Conservation (phyloP, 2,329 filamentous ascomycete genomes). For the Scytalidium sp. region DNA sequence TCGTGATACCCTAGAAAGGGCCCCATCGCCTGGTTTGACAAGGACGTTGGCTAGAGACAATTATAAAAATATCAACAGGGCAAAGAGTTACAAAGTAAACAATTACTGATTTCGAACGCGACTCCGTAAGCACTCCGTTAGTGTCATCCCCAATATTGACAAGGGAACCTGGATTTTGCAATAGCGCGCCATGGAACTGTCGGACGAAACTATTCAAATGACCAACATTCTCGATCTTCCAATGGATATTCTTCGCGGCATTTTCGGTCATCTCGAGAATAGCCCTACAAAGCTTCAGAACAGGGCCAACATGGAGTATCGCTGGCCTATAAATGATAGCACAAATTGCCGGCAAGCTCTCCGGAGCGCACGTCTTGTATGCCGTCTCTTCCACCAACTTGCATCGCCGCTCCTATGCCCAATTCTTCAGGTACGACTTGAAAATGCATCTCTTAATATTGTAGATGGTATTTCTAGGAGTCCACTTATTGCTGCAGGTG, state of each 20-base stretch:
- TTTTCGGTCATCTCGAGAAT: neutral
- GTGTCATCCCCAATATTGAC: neutral
- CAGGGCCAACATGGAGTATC: neutral
- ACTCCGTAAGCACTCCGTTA: neutral
- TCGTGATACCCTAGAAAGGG: too few species aligned
- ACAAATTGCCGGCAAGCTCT: neutral
- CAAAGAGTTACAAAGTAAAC: too few species aligned
- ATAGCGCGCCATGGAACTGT: neutral
- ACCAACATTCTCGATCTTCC: conserved; percentile 2
- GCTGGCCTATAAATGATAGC: neutral
- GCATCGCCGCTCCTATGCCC: conserved; percentile 1
- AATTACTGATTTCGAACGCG: too few species aligned
- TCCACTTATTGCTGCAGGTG: neutral
- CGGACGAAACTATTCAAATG: neutral
- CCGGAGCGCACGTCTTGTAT: conserved; percentile 2
- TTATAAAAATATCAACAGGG: too few species aligned
- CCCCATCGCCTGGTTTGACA: too few species aligned
- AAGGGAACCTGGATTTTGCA: neutral
- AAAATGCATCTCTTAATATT: conserved; percentile 1
- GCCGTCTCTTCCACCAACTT: neutral
- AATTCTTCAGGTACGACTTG: neutral
- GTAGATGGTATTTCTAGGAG: neutral
- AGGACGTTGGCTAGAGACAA: too few species aligned
- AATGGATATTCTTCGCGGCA: neutral
- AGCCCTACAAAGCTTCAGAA: neutral